phyloP scores from a whole-genome alignment of 768 basidiomycete species.

The Boletus pseudo-olivaceus region DNA sequence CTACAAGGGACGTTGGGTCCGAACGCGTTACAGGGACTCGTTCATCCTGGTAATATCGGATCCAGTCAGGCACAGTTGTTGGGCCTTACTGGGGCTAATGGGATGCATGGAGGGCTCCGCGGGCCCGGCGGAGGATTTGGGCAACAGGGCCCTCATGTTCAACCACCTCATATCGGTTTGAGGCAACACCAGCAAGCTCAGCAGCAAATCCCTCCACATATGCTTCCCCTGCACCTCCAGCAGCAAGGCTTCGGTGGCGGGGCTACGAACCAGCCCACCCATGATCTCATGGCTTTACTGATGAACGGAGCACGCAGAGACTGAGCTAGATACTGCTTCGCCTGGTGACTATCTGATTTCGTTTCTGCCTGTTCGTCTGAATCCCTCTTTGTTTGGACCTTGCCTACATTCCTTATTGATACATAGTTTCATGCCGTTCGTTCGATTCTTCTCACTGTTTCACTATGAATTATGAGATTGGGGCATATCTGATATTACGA shows the following conservation, averaged over 20 bases:
- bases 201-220: slow-evolving; percentile 54
- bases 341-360: slow-evolving; percentile 12
- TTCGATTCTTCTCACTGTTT: slow-evolving; percentile 22
- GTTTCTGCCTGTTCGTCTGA: slow-evolving; percentile 6
- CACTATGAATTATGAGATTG: slow-evolving; percentile 25
- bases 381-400: slow-evolving; percentile 22
- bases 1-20: slow-evolving; percentile 44
- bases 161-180: slow-evolving; percentile 29
- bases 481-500: background rate
- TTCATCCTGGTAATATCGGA: slow-evolving; percentile 51
- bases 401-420: slow-evolving; percentile 31
- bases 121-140: slow-evolving; percentile 43
- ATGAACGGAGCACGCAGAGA: slow-evolving; percentile 72
- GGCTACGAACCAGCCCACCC: slow-evolving; percentile 53
- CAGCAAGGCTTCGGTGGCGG: slow-evolving; percentile 50
- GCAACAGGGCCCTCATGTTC: slow-evolving; percentile 32
- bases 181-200: slow-evolving; percentile 36
- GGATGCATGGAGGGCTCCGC: slow-evolving; percentile 43
- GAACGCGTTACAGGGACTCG: slow-evolving; percentile 50
- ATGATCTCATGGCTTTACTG: slow-evolving; percentile 80
- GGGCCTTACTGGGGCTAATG: slow-evolving; percentile 44
- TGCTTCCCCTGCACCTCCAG: slow-evolving; percentile 56
- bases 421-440: slow-evolving; percentile 28
- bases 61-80: slow-evolving; percentile 47
- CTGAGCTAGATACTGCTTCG: slow-evolving; percentile 34